Conservation (phyloP, 495 filamentous ascomycete genomes). For the Penicillium angulare region DNA sequence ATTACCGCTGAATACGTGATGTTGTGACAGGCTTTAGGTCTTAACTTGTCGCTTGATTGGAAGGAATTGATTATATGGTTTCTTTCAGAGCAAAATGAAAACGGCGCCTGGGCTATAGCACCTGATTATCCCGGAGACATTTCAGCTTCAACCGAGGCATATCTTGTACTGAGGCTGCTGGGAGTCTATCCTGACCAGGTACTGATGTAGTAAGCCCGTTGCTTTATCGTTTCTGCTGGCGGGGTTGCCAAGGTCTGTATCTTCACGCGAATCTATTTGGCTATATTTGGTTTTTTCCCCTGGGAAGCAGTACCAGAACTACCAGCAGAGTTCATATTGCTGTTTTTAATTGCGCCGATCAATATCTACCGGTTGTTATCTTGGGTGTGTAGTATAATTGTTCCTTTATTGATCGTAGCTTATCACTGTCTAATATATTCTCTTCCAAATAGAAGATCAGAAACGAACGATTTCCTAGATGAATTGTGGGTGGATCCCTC, state of each 20-base stretch:
- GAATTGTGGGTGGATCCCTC: slow-evolving; percentile 36
- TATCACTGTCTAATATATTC: slow-evolving; percentile 36
- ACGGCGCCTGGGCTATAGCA: slow-evolving; percentile 43
- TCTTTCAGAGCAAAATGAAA: slow-evolving; percentile 27
- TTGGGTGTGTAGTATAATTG: slow-evolving; percentile 37
- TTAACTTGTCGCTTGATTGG: slow-evolving; percentile 15
- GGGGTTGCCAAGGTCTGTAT: slow-evolving; percentile 38
- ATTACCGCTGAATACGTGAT: slow-evolving; percentile 40
- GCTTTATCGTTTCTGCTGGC: slow-evolving; percentile 29
- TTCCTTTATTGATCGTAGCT: slow-evolving; percentile 34
- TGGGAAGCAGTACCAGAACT: slow-evolving; percentile 41
- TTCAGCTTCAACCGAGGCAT: slow-evolving; percentile 37
- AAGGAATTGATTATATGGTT: slow-evolving; percentile 7
- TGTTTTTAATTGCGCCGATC: slow-evolving; percentile 27
- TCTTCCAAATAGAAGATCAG: slow-evolving; percentile 30
- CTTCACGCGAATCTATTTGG: slow-evolving; percentile 38
- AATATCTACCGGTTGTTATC: slow-evolving; percentile 37
- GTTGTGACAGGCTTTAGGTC: slow-evolving; percentile 25
- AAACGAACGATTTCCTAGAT: slow-evolving; percentile 34
- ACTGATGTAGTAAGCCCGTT: slow-evolving; percentile 27
- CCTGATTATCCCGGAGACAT: slow-evolving; percentile 35
- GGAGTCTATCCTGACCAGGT: slow-evolving; percentile 12
- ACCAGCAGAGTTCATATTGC: slow-evolving; percentile 39
- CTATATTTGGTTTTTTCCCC: slow-evolving; percentile 42
- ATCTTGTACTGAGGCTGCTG: slow-evolving; percentile 42